Percentiles rank a stretch among this genome's conserved stretches.
These are phyloP conservation scores for Boletus tomentosulus DNA, from an alignment of 768 basidiomycete species.

Conservation along the genomic window DNA sequence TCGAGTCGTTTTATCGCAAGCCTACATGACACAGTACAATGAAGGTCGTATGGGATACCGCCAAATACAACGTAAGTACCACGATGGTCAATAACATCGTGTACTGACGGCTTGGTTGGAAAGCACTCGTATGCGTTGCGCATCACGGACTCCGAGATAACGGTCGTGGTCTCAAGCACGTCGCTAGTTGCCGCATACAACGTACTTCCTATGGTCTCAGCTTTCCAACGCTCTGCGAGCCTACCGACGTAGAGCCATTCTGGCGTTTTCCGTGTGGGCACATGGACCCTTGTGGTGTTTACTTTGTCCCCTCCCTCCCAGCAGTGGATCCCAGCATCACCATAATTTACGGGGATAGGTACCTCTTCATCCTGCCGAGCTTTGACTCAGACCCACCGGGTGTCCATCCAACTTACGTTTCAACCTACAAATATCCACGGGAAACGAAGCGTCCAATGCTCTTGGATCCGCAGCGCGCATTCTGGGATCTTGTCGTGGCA, in stretches of 20 bases:
- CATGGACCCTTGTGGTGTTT: conserved; percentile 6
- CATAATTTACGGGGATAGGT: conserved; percentile 8
- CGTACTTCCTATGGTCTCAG: neutral
- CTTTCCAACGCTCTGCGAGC: neutral
- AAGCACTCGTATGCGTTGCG: conserved; percentile 9
- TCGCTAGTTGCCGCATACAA: conserved; percentile 4
- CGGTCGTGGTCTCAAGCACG: conserved; percentile 2
- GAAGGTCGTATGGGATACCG: neutral
- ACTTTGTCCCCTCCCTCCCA: conserved; percentile 11
- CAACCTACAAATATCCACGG: conserved; percentile 6
- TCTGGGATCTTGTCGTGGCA: conserved; percentile 10
- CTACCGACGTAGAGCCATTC: neutral
- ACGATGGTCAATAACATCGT: neutral
- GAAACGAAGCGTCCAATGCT: conserved; percentile 3
- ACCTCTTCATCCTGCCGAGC: conserved; percentile 7
- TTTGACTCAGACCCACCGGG: conserved; percentile 9
- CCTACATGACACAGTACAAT: neutral
- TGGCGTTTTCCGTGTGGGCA: conserved; percentile 8
- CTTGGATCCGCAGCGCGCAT: conserved; percentile 11
- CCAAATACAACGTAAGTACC: neutral
- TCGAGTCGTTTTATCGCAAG: neutral
- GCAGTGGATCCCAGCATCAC: conserved; percentile 7
- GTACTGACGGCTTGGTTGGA: neutral
- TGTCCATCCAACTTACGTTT: conserved; percentile 12
- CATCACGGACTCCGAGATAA: conserved; percentile 6